Base-by-base conservation (phyloP, 148 eudicot species). In the Pouteria glomerata region DNA sequence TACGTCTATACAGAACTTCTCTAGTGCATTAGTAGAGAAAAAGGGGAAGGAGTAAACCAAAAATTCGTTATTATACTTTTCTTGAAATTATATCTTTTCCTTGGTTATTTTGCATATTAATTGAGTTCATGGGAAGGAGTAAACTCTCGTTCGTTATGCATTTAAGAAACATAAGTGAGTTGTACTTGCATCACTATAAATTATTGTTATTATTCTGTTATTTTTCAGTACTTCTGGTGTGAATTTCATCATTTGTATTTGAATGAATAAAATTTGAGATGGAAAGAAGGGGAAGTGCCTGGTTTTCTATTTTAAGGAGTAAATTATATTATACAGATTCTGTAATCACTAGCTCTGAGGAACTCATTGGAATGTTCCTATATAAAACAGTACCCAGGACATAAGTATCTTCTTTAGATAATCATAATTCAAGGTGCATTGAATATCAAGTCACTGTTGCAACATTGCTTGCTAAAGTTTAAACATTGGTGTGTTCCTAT, bases 141-240 rank as follows among this genome's bases (percentile, higher is more conserved):
- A n/a, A n/a, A n/a, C n/a, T n/a, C n/a, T n/a, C n/a, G n/a, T n/a
- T n/a, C n/a, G n/a, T n/a, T 21, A 75, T 57, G 90, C 92, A 14
- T 74, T 90, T 55, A 72, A 78, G 79, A 81, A 85, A 70, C 96
- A 96, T 80, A 83, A 76, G 99, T 92, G 83, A 88, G 96, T 82
- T 27, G 35, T 67, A 57, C n/a, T 8, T 50, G 39, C 11, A 24
- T 15, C 10, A 33, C 33, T 59, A 8, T 24, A 2, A 14, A 16
- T n/a, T 61, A 0, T 69, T 55, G 13, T 65, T 51, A 34, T 29
- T 21, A 60, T 47, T 53, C 11, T 21, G 23, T 74, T 34, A 15
- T 31, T 8, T 48, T 29, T 66, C 15, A n/a, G 3, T 66, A 19
- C 52, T 24, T 60, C 8, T 2, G 35, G 16, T 47, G 7, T 74